Conservation (phyloP, 2,329 filamentous ascomycete genomes). For the Dactylella cylindrospora region DNA sequence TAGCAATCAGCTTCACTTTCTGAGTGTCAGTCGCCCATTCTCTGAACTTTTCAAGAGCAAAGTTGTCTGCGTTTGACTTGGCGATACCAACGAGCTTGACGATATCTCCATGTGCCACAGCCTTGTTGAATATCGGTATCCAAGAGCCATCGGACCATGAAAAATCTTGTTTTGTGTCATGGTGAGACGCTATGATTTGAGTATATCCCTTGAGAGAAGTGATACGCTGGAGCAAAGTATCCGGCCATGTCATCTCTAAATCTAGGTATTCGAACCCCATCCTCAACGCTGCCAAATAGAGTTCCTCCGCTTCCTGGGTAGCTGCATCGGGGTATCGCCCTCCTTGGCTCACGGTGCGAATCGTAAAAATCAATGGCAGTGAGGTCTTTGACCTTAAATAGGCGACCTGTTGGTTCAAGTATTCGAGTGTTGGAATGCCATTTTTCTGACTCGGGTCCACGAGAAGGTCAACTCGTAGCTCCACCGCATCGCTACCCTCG, state of each 20-base stretch:
- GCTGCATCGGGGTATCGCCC: constrained; percentile 81
- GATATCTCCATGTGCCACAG: constrained; percentile 84
- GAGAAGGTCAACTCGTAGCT: constrained; percentile 88
- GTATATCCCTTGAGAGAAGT: constrained; percentile 68
- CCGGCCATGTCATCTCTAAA: constrained; percentile 82
- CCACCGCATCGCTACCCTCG: constrained; percentile 85
- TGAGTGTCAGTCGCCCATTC: constrained; percentile 67
- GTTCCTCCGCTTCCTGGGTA: constrained; percentile 67
- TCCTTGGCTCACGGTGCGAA: constrained; percentile 82
- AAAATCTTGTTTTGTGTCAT: constrained; percentile 75
- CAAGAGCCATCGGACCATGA: constrained; percentile 93
- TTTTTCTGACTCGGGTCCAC: constrained; percentile 63
- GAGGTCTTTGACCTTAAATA: constrained; percentile 70
- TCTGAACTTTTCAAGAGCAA: constrained; percentile 79
- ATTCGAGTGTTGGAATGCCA: constrained; percentile 68
- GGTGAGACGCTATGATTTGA: constrained; percentile 90
- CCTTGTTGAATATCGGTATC: constrained; percentile 85
- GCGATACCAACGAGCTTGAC: constrained; percentile 92
- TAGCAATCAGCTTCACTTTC: constrained; percentile 80
- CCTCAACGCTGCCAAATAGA: constrained; percentile 77
- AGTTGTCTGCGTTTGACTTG: constrained; percentile 77
- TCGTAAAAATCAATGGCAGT: constrained; percentile 86
- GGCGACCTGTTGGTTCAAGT: constrained; percentile 77
- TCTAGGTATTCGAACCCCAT: constrained; percentile 92
- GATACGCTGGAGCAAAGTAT: constrained; percentile 70